Evolutionary conservation across 345 rosid species (phyloP).

Genomic region (Angophora floribunda): DNA sequence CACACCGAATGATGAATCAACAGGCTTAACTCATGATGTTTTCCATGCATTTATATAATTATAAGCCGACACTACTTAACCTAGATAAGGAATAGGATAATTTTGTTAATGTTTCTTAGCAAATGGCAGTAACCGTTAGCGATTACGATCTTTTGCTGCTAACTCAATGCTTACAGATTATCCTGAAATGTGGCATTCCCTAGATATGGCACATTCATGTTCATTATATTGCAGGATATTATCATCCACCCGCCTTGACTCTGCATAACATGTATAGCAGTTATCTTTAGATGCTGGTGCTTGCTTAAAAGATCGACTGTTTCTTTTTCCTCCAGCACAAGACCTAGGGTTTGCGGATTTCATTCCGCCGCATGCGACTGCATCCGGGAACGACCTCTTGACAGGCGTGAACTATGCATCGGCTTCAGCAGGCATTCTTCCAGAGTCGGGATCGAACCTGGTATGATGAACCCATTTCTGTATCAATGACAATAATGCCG

Average conservation of each 20-base stretch:
- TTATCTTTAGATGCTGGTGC: neutral
- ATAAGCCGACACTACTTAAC: neutral
- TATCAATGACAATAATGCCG: neutral
- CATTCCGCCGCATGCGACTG: conserved; percentile 19
- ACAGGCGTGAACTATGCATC: conserved; percentile 39
- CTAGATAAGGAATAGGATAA: neutral
- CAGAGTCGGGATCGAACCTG: conserved; percentile 15
- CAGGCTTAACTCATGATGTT: neutral
- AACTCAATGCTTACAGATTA: neutral
- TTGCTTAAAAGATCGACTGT: neutral
- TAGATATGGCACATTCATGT: neutral
- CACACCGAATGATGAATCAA: neutral
- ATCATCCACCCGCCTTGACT: neutral
- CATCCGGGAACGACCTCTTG: neutral
- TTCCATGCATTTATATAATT: neutral
- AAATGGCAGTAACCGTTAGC: neutral
- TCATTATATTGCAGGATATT: neutral
- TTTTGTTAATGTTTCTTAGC: neutral
- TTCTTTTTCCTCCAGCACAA: conserved; percentile 14
- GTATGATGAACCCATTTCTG: neutral
- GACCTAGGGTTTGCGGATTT: conserved; percentile 13
- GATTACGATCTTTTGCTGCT: neutral
- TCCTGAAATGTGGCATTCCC: neutral
- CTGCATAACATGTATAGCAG: neutral
- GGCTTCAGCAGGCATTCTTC: conserved; percentile 32